Evolutionary conservation across 192 early-diverging fungal species (phyloP), one percentile per base, ranked within the genome.

Genomic region (Coemansia aciculifera): DNA sequence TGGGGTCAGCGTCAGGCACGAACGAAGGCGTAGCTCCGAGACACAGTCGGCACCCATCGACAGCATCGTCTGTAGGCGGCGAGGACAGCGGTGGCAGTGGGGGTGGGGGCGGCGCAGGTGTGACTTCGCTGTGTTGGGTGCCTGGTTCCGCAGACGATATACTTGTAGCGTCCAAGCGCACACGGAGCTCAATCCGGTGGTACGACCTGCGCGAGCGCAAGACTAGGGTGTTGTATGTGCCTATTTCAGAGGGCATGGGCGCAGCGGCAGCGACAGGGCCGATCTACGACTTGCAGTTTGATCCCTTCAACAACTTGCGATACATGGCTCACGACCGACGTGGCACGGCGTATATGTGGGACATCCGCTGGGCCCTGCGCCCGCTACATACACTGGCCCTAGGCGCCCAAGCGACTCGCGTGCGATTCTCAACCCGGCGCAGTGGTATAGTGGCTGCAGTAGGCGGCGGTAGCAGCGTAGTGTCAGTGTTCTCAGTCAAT

Each of bases 201-300:
- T 81, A 63, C 29, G 79, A 81, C 40, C n/a, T 81, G 67, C 74
- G 79, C 3, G 63, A 48, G 61, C 74, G 64, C 32, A 65, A 63
- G 11, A 38, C 69, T n/a, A 81, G 67, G 6, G 66, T 76, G 21
- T 39, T 76, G 23, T 75, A 76, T 29, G 69, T 81, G 15, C 69
- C 71, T 2, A 73, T 68, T 31, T n/a, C 71, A 2, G 63, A 63
- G 17, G 32, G 57, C 23, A 40, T 54, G 31, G 52, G 43, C 3
- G 68, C 37, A 2, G 37, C 36, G 0, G 38, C 48, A 37, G 27
- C 66, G n/a, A 44, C 73, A 12, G 69, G 66, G 21, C 72, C 75
- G 63, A 69, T 82, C 19, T 77, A 77, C 23, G 75, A 83, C 27
- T 43, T 83, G 75, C 72, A 78, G 46, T 83, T 83, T 51, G 80